Conservation (phyloP, 805 yeast genomes). For the Dipodascus geniculatus region DNA sequence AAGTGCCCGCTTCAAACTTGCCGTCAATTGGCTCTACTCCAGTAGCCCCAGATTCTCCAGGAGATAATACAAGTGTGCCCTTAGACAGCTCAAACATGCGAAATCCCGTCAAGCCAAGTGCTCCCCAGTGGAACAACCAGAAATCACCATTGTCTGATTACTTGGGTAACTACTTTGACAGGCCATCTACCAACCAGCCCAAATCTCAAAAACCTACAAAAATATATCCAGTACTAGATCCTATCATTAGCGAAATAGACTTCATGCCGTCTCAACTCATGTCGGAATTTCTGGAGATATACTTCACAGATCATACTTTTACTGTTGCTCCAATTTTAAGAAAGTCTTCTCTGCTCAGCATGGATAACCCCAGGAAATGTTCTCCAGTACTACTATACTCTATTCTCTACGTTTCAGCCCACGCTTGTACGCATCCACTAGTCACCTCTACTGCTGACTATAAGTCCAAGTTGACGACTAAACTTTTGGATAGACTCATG, state of each 20-base stretch:
- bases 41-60: background rate
- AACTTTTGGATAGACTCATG: slow-evolving; percentile 16
- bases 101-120: background rate
- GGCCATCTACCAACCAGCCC: background rate
- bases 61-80: background rate
- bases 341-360: slow-evolving; percentile 15
- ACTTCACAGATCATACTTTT: slow-evolving; percentile 20
- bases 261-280: slow-evolving; percentile 18
- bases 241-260: slow-evolving; percentile 7
- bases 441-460: slow-evolving; percentile 20
- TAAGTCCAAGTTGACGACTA: slow-evolving; percentile 15
- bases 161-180: background rate
- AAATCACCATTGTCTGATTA: background rate
- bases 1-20: background rate
- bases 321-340: slow-evolving; percentile 20
- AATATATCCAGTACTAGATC: slow-evolving; percentile 15
- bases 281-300: slow-evolving; percentile 20
- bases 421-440: slow-evolving; percentile 21
- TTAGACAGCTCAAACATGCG: background rate
- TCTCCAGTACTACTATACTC: slow-evolving; percentile 18
- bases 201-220: background rate
- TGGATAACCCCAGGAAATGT: slow-evolving; percentile 14
- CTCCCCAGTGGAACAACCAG: background rate
- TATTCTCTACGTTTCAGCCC: slow-evolving; percentile 22
- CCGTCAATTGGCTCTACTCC: background rate